Conservation (phyloP, 805 yeast species). For the Wickerhamomyces canadensis region DNA sequence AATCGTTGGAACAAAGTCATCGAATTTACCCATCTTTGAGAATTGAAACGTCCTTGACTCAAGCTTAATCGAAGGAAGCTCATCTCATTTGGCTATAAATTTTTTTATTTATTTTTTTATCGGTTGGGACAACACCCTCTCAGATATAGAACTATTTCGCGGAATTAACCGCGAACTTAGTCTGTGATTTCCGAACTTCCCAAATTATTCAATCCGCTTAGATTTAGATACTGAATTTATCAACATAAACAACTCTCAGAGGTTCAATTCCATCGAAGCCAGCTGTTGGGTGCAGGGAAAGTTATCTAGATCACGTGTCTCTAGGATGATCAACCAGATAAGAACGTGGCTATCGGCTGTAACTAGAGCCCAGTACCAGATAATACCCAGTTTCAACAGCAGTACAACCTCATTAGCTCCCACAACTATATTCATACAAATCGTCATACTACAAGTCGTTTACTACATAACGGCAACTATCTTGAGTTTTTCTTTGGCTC, state of each 20-base stretch:
- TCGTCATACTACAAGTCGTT: conserved; percentile 67
- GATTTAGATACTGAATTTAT: too few species aligned
- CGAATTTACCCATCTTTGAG: conserved; percentile 29
- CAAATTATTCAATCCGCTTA: too few species aligned
- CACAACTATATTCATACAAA: conserved; percentile 58
- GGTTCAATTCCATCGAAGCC: too few species aligned
- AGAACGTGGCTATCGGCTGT: conserved; percentile 2
- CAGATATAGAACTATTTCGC: too few species aligned
- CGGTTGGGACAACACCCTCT: neutral
- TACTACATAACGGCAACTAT: conserved; percentile 72
- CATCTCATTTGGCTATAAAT: conserved; percentile 15
- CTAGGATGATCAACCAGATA: neutral
- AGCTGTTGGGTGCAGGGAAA: too few species aligned
- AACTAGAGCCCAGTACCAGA: conserved; percentile 7
- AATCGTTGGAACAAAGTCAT: conserved; percentile 69
- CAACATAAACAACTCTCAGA: too few species aligned
- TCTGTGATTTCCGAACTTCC: too few species aligned
- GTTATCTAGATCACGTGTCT: too few species aligned
- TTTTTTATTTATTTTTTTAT: conserved; percentile 4
- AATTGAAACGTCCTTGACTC: too few species aligned
- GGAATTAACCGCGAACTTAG: too few species aligned
- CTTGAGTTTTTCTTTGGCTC: conserved; percentile 58
- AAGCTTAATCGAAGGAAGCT: too few species aligned
- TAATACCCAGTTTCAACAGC: conserved; percentile 13
- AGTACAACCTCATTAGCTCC: conserved; percentile 47